Conservation (phyloP, 192 early-diverging fungal species). For the Phlyctochytrium arcticum region DNA sequence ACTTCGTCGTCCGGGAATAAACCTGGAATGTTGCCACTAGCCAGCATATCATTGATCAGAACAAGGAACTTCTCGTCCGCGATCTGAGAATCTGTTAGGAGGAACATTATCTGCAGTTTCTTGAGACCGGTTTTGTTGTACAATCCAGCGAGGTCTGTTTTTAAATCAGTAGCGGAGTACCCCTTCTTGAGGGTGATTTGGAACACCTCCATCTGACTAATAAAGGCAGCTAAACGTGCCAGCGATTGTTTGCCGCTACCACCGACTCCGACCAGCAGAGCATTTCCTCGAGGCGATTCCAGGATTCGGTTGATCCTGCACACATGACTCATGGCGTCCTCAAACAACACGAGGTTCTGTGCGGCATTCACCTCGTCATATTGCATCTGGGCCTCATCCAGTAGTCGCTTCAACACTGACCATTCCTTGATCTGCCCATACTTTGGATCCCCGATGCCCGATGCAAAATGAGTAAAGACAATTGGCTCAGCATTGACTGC, state of each 20-base stretch:
- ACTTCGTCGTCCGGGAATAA: slow-evolving; percentile 67
- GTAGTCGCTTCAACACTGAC: slow-evolving; percentile 41
- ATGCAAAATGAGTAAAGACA: slow-evolving; percentile 58
- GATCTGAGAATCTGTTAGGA: slow-evolving; percentile 61
- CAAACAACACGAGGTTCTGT: slow-evolving; percentile 61
- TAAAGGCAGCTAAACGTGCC: slow-evolving; percentile 58
- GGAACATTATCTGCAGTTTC: slow-evolving; percentile 60
- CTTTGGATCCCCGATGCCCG: slow-evolving; percentile 56
- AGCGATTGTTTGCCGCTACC: slow-evolving; percentile 61
- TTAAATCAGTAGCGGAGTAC: slow-evolving; percentile 56
- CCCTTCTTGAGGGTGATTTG: slow-evolving; percentile 62
- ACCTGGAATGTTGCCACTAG: slow-evolving; percentile 62
- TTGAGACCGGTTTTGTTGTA: slow-evolving; percentile 61
- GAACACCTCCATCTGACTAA: slow-evolving; percentile 65
- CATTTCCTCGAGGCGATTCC: slow-evolving; percentile 59
- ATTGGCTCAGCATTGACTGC: slow-evolving; percentile 54
- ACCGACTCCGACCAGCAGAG: slow-evolving; percentile 60
- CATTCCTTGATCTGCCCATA: slow-evolving; percentile 60
- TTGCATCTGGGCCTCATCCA: slow-evolving; percentile 60
- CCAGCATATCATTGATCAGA: slow-evolving; percentile 61
- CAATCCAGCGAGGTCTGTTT: slow-evolving; percentile 49
- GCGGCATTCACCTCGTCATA: slow-evolving; percentile 64
- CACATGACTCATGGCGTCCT: slow-evolving; percentile 64
- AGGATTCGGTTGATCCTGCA: slow-evolving; percentile 63
- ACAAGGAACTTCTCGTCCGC: slow-evolving; percentile 65